phyloP scores from a whole-genome alignment of 2,329 filamentous ascomycete genomes.

The Grosmannia huntii region DNA sequence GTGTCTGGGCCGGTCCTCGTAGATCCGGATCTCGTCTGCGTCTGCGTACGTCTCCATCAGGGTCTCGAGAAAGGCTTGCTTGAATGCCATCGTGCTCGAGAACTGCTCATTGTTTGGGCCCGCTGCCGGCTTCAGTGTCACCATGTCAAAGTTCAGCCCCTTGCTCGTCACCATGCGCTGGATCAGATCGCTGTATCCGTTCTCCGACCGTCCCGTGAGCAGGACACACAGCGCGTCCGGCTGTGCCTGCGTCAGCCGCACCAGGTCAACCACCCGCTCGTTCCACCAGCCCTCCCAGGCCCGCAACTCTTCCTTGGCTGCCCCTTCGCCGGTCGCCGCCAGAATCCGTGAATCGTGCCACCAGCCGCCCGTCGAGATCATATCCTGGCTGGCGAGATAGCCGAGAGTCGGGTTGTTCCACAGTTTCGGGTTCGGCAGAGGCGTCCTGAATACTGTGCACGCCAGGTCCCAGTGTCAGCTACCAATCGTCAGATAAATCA shows the following conservation, averaged over 20 bases:
- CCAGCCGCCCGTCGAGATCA: slow-evolving; percentile 79
- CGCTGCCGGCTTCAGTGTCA: slow-evolving; percentile 74
- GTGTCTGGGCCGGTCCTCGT: slow-evolving; percentile 54
- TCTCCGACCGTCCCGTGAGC: slow-evolving; percentile 74
- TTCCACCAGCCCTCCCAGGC: slow-evolving; percentile 97
- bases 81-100: slow-evolving; percentile 77
- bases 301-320: slow-evolving; percentile 66
- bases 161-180: slow-evolving; percentile 69
- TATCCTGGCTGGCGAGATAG: slow-evolving; percentile 60
- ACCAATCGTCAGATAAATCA: background rate
- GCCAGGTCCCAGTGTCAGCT: background rate
- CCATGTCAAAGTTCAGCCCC: slow-evolving; percentile 73
- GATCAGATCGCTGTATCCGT: slow-evolving; percentile 63
- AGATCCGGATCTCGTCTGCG: slow-evolving; percentile 70
- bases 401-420: slow-evolving; percentile 75
- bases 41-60: slow-evolving; percentile 75
- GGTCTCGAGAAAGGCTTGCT: slow-evolving; percentile 69
- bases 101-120: slow-evolving; percentile 73
- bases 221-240: slow-evolving; percentile 76
- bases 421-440: slow-evolving; percentile 74
- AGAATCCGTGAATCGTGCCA: slow-evolving; percentile 91
- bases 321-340: slow-evolving; percentile 69
- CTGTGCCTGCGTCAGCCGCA: slow-evolving; percentile 68
- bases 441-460: slow-evolving; percentile 71
- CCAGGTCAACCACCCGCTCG: slow-evolving; percentile 72